Percentiles rank a stretch among this genome's conserved stretches.
Conservation (phyloP, 2,329 filamentous ascomycete species). For the Samsoniella hepiali region DNA sequence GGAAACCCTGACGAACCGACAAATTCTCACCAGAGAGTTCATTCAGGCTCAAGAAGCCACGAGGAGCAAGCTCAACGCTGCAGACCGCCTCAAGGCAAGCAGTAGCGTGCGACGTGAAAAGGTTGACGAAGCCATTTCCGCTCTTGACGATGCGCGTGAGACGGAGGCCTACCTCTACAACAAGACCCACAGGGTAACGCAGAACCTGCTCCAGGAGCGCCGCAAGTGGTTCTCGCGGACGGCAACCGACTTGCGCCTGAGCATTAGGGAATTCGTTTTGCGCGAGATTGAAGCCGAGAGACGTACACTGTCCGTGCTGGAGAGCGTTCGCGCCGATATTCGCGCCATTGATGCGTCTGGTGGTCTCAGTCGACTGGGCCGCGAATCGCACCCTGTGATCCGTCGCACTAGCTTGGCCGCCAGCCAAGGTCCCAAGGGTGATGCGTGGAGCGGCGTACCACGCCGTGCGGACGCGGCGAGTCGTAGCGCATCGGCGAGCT, state of each 20-base stretch:
- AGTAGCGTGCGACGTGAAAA: slow-evolving; percentile 89
- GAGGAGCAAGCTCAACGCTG: slow-evolving; percentile 76
- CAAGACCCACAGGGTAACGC: slow-evolving; percentile 85
- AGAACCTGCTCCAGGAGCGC: slow-evolving; percentile 83
- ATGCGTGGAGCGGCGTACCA: slow-evolving; percentile 94
- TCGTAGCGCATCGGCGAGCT: slow-evolving; percentile 71
- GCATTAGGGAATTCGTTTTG: slow-evolving; percentile 87
- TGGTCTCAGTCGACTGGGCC: slow-evolving; percentile 82
- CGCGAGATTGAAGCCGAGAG: slow-evolving; percentile 95
- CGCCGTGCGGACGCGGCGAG: slow-evolving; percentile 74
- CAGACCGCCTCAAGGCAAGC: slow-evolving; percentile 82
- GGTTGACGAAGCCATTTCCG: slow-evolving; percentile 92
- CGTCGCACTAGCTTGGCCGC: slow-evolving; percentile 76
- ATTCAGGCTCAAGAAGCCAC: slow-evolving; percentile 85
- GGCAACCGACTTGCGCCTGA: slow-evolving; percentile 74
- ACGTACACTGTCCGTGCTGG: slow-evolving; percentile 85
- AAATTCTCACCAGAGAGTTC: slow-evolving; percentile 91
- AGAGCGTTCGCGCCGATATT: slow-evolving; percentile 89
- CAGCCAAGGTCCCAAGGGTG: slow-evolving; percentile 94
- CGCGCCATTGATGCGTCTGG: slow-evolving; percentile 88
- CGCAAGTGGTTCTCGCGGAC: slow-evolving; percentile 89
- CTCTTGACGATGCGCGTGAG: slow-evolving; percentile 81
- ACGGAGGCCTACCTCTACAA: slow-evolving; percentile 77
- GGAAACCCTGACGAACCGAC: slow-evolving; percentile 94
- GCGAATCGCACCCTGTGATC: slow-evolving; percentile 75